These are phyloP conservation scores for Anethum foeniculum DNA, from an alignment of 140 eudicot genomes.

Conservation along the genomic window DNA sequence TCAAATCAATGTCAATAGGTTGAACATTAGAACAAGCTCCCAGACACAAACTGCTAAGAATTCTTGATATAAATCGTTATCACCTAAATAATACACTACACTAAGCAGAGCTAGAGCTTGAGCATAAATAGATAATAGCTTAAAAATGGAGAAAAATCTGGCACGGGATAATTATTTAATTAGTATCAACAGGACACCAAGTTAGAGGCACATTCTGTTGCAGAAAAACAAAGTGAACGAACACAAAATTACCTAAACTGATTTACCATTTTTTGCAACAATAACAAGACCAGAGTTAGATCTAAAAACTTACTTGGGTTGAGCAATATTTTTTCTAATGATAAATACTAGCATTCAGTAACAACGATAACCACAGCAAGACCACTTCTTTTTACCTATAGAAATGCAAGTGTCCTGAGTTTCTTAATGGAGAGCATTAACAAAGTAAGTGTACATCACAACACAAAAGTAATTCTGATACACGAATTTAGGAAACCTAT, in stretches of 20 bases:
- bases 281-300: background rate
- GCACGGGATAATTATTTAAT: background rate
- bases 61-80: background rate
- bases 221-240: background rate
- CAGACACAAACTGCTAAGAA: background rate
- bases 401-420: background rate
- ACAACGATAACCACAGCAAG: background rate
- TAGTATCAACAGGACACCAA: background rate
- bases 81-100: background rate
- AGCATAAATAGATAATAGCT: background rate
- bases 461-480: background rate
- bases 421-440: background rate
- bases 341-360: background rate
- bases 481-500: no score
- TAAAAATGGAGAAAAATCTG: background rate
- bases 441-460: background rate
- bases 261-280: background rate
- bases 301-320: background rate
- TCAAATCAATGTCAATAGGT: background rate
- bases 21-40: background rate
- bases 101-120: background rate
- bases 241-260: background rate
- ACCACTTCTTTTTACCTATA: no score
- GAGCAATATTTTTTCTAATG: background rate
- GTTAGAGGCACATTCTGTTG: background rate